Conservation (phyloP, 208 protist genomes). For the Leptomonas seymouri region DNA sequence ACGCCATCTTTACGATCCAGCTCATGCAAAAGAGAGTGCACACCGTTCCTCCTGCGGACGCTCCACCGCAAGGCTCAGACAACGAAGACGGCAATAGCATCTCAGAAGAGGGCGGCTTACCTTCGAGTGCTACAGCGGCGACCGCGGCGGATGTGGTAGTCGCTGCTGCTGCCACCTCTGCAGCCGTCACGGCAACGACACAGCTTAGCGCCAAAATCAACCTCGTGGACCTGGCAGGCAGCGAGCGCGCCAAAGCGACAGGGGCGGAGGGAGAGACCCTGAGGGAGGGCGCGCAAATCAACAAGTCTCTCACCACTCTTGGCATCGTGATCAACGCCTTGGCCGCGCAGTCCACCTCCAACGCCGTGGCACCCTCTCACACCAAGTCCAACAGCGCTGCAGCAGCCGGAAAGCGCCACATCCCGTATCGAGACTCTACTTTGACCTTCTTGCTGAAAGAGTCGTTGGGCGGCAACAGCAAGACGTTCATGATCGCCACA, state of each 20-base stretch:
- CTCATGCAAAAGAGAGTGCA: slow-evolving; percentile 56
- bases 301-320: slow-evolving; percentile 88
- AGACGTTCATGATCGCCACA: slow-evolving; percentile 93
- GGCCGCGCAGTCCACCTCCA: slow-evolving; percentile 46
- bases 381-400: too few relatives aligned
- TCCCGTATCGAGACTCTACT: slow-evolving; percentile 88
- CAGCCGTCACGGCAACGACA: slow-evolving; percentile 35
- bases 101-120: background rate
- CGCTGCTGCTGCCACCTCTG: slow-evolving; percentile 17
- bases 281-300: slow-evolving; percentile 90
- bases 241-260: slow-evolving; percentile 85
- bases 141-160: background rate
- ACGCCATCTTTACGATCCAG: slow-evolving; percentile 96
- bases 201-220: slow-evolving; percentile 79
- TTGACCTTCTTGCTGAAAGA: slow-evolving; percentile 91
- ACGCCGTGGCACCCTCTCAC: background rate
- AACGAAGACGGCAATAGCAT: background rate
- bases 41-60: background rate
- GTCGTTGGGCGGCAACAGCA: slow-evolving; percentile 91
- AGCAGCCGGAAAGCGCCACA: slow-evolving; percentile 35
- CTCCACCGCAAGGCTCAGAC: background rate
- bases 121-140: background rate
- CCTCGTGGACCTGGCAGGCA: slow-evolving; percentile 95
- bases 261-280: slow-evolving; percentile 79
- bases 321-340: slow-evolving; percentile 93